Conservation (phyloP, 352 stramenopile species). For the Phytopythium litorale region DNA sequence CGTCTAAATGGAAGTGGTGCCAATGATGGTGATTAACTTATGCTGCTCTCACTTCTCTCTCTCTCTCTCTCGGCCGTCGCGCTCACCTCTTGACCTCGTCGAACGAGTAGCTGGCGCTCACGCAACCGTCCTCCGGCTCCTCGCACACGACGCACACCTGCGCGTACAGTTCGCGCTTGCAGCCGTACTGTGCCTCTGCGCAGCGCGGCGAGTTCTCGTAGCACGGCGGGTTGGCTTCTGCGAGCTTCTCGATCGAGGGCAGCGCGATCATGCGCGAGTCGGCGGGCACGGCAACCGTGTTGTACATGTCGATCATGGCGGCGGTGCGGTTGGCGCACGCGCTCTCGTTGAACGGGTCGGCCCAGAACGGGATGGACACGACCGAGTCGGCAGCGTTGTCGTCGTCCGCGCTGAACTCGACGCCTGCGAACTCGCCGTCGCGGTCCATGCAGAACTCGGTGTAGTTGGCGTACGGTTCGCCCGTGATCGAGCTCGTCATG, state of each 20-base stretch:
- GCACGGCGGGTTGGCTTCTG: constrained; percentile 41
- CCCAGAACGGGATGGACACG: constrained; percentile 50
- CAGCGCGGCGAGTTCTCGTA: constrained; percentile 44
- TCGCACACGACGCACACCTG: constrained; percentile 51
- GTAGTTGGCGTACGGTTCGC: constrained; percentile 37
- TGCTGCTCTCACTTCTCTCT: neutral
- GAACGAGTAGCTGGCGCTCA: constrained; percentile 6
- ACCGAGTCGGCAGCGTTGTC: constrained; percentile 10
- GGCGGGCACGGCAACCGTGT: constrained; percentile 9
- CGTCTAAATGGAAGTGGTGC: neutral
- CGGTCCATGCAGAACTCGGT: constrained; percentile 52
- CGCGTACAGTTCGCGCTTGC: constrained; percentile 42
- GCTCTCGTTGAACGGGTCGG: constrained; percentile 25
- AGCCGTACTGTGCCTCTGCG: constrained; percentile 23
- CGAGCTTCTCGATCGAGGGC: constrained; percentile 25
- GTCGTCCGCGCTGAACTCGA: constrained; percentile 35
- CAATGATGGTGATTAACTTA: neutral
- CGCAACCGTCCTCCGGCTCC: constrained; percentile 14
- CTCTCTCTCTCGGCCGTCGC: too few species aligned
- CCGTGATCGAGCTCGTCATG: constrained; percentile 22
- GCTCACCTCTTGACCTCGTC: neutral
- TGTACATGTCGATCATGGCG: constrained; percentile 45
- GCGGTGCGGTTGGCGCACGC: constrained; percentile 28
- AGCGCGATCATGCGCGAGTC: constrained; percentile 36
- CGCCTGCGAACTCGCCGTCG: constrained; percentile 35